phyloP scores from a whole-genome alignment of 306 rosid genomes.

The Vicia villosa region DNA sequence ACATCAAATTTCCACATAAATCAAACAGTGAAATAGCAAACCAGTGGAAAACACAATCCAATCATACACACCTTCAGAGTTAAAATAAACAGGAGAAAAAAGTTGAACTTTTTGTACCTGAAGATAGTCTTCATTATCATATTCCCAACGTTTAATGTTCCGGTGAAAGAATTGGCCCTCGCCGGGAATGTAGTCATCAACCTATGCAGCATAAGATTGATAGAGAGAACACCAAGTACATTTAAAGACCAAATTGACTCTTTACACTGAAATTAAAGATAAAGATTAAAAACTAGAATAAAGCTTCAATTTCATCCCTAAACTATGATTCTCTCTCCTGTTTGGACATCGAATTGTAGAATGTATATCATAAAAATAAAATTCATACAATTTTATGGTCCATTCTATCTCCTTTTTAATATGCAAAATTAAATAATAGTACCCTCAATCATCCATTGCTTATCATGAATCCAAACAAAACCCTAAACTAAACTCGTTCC shows the following conservation, averaged over 20 bases:
- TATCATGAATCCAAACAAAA: not conserved
- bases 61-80: not conserved
- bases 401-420: not conserved
- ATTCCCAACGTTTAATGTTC: not conserved
- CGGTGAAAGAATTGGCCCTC: not conserved
- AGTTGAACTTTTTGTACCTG: not conserved
- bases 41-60: not conserved
- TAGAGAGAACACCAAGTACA: too few relatives aligned
- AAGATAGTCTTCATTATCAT: not conserved
- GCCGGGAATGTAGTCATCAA: not conserved
- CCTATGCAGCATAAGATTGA: not conserved
- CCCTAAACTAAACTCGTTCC: not conserved
- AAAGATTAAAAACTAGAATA: too few relatives aligned
- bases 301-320: too few relatives aligned
- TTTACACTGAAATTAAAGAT: not conserved
- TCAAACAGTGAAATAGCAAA: constrained; percentile 2
- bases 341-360: too few relatives aligned
- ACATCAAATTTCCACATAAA: not conserved
- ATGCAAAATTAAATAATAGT: not conserved
- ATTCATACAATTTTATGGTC: not conserved
- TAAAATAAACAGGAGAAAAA: not conserved
- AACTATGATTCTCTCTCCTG: too few relatives aligned
- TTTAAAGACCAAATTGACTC: too few relatives aligned
- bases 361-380: not conserved
- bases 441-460: not conserved